These are phyloP conservation scores for Podaxis sp. DNA, from an alignment of 768 basidiomycete genomes.

Conservation along the genomic window DNA sequence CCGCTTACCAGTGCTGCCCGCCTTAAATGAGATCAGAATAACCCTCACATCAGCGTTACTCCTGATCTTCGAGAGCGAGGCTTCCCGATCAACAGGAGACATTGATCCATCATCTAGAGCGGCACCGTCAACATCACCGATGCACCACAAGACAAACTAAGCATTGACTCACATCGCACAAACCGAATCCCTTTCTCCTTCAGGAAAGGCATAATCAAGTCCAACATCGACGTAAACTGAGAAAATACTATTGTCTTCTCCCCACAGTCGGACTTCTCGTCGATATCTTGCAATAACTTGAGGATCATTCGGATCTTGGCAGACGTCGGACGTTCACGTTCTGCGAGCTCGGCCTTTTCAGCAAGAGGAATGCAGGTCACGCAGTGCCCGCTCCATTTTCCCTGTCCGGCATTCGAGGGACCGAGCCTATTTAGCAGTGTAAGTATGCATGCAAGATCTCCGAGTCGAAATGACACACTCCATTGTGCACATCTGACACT, in stretches of 20 bases:
- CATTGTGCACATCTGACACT: slow-evolving; percentile 77
- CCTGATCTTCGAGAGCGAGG: slow-evolving; percentile 70
- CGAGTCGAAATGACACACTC: slow-evolving; percentile 43
- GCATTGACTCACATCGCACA: slow-evolving; percentile 73
- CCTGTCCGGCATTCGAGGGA: slow-evolving; percentile 33
- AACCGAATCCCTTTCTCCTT: slow-evolving; percentile 62
- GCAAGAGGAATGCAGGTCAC: slow-evolving; percentile 56
- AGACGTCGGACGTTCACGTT: slow-evolving; percentile 62
- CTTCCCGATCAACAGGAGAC: slow-evolving; percentile 73
- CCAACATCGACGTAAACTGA: slow-evolving; percentile 86
- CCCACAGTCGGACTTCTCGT: slow-evolving; percentile 47
- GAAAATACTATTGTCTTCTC: slow-evolving; percentile 98
- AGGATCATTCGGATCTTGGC: slow-evolving; percentile 88
- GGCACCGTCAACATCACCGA: slow-evolving; percentile 2
- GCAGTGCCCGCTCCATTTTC: slow-evolving; percentile 51
- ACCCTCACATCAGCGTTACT: slow-evolving; percentile 56
- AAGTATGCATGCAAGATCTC: neutral
- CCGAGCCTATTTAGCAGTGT: slow-evolving; percentile 31
- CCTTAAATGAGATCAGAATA: slow-evolving; percentile 96
- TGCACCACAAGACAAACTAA: slow-evolving; percentile 7
- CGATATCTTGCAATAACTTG: slow-evolving; percentile 65
- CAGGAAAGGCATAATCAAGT: slow-evolving; percentile 86
- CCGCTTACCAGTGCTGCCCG: slow-evolving; percentile 81
- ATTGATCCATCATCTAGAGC: slow-evolving; percentile 85
- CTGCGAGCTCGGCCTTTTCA: slow-evolving; percentile 43